Percentiles rank a stretch among this genome's conserved stretches.
Evolutionary conservation across 2,329 filamentous ascomycete genomes (phyloP).

Genomic region (Phyllosticta citribraziliensis): DNA sequence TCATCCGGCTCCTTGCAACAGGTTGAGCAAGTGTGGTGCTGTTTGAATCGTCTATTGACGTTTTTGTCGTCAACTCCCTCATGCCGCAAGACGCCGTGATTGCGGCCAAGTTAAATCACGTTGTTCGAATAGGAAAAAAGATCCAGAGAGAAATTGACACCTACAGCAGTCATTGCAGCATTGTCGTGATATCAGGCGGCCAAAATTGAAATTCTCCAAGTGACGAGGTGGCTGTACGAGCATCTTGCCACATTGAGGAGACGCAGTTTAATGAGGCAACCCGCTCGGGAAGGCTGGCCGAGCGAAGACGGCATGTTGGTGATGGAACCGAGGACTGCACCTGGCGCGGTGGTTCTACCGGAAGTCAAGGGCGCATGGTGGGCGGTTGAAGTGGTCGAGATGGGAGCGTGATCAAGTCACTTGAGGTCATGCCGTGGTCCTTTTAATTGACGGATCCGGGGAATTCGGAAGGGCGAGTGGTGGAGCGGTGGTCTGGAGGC

Average conservation of each 20-base stretch:
- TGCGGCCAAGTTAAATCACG: neutral
- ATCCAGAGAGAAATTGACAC: neutral
- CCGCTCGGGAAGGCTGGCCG: neutral
- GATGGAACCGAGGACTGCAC: neutral
- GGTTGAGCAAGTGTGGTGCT: too few species aligned
- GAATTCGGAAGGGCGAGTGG: neutral
- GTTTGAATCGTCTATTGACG: too few species aligned
- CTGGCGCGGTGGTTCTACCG: neutral
- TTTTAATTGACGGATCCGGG: neutral
- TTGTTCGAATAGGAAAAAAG: neutral
- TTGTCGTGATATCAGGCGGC: neutral
- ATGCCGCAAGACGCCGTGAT: neutral
- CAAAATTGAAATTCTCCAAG: neutral
- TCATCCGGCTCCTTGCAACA: too few species aligned
- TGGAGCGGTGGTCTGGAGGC: neutral
- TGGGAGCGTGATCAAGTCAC: neutral
- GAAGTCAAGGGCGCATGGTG: neutral
- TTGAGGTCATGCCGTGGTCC: neutral
- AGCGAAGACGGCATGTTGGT: neutral
- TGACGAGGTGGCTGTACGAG: neutral
- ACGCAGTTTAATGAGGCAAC: neutral
- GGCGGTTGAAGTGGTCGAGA: neutral
- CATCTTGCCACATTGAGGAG: neutral
- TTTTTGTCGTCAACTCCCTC: too few species aligned
- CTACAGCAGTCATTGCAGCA: neutral